phyloP scores from a whole-genome alignment of 2,329 filamentous ascomycete species.

The Rugonectria rugulosa region DNA sequence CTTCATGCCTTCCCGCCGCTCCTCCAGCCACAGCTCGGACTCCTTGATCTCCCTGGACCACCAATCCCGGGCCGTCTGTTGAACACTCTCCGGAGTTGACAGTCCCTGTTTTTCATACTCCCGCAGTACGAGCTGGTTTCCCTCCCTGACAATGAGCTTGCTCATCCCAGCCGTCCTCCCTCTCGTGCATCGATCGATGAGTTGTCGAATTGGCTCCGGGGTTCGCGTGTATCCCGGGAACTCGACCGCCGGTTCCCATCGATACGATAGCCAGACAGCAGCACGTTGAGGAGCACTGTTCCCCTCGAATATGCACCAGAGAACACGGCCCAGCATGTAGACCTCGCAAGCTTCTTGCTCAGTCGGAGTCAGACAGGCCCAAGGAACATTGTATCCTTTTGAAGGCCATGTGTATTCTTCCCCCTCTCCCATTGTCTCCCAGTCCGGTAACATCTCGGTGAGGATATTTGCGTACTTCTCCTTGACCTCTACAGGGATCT shows the following conservation, averaged over 20 bases:
- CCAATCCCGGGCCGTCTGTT: constrained; percentile 52
- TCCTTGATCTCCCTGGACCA: constrained; percentile 57
- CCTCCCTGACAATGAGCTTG: constrained; percentile 52
- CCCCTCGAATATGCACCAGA: constrained; percentile 71
- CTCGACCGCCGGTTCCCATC: constrained; percentile 61
- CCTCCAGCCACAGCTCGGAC: constrained; percentile 56
- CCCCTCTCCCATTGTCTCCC: constrained; percentile 49
- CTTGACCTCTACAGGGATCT: constrained; percentile 49
- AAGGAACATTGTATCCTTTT: constrained; percentile 63
- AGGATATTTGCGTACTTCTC: constrained; percentile 53
- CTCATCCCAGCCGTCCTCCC: constrained; percentile 56
- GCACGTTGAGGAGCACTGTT: constrained; percentile 64
- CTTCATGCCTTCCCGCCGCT: constrained; percentile 48
- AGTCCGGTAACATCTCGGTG: constrained; percentile 54
- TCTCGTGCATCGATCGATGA: constrained; percentile 61
- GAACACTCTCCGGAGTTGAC: constrained; percentile 47
- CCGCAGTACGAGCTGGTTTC: constrained; percentile 56
- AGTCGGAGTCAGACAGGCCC: constrained; percentile 57
- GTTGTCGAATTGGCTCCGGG: constrained; percentile 51
- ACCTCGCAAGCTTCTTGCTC: constrained; percentile 67
- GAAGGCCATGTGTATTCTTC: constrained; percentile 58
- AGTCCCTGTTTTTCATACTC: constrained; percentile 41
- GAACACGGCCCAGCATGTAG: constrained; percentile 67
- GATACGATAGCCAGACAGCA: constrained; percentile 67
- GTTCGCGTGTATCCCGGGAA: constrained; percentile 62